Evolutionary conservation across 495 filamentous ascomycete genomes (phyloP).

Genomic region (Staphylotrichum longicolle): DNA sequence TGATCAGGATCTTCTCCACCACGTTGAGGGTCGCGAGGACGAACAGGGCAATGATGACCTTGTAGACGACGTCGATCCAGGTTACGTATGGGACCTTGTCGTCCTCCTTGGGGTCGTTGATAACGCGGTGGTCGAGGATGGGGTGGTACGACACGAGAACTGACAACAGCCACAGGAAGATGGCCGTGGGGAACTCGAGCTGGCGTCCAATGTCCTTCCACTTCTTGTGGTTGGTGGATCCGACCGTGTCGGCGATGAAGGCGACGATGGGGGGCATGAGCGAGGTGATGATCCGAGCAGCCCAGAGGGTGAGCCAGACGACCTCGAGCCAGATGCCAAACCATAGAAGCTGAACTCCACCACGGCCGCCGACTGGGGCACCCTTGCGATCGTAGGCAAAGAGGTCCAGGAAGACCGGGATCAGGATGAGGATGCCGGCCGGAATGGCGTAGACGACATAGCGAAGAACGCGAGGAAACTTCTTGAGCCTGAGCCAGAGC

Average conservation of each 20-base stretch:
- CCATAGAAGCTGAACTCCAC: constrained; percentile 79
- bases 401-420: constrained; percentile 77
- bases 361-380: constrained; percentile 57
- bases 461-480: constrained; percentile 73
- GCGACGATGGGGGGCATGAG: constrained; percentile 66
- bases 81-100: constrained; percentile 49
- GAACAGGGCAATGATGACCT: constrained; percentile 81
- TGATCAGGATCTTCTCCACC: constrained; percentile 89
- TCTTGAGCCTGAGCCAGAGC: constrained; percentile 55
- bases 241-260: constrained; percentile 69
- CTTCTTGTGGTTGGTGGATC: constrained; percentile 82
- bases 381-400: constrained; percentile 52
- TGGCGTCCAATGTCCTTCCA: constrained; percentile 88
- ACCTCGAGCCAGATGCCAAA: constrained; percentile 94
- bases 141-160: constrained; percentile 71
- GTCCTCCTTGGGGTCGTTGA: constrained; percentile 37
- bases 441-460: constrained; percentile 88
- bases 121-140: constrained; percentile 69
- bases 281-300: constrained; percentile 71
- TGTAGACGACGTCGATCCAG: constrained; percentile 82
- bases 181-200: constrained; percentile 77
- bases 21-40: constrained; percentile 78
- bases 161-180: constrained; percentile 92
- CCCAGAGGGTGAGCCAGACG: constrained; percentile 91
- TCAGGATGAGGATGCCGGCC: constrained; percentile 66